Percentiles rank a stretch among this genome's conserved stretches.
Evolutionary conservation across 805 yeast genomes (phyloP).

Genomic region (Spathaspora girioi): DNA sequence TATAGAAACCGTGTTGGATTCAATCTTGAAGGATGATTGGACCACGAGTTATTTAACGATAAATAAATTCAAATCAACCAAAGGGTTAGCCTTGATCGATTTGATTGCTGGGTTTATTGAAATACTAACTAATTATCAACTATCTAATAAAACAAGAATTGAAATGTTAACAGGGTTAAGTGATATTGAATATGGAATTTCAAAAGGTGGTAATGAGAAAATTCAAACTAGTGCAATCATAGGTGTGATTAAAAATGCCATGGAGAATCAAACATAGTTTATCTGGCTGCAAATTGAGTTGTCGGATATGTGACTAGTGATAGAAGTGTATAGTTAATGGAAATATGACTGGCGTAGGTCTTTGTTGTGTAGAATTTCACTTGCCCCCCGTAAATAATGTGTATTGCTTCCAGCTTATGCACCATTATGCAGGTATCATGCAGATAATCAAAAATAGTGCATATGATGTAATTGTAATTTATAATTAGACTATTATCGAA

Average conservation of each 20-base stretch:
- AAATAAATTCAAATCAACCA: constrained; percentile 57
- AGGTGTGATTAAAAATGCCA: constrained; percentile 73
- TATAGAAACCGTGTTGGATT: constrained; percentile 67
- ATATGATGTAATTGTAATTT: too few species aligned
- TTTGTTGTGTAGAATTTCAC: too few species aligned
- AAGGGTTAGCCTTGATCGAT: constrained; percentile 90
- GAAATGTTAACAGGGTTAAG: constrained; percentile 66
- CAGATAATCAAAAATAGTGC: too few species aligned
- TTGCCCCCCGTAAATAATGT: too few species aligned
- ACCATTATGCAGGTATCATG: too few species aligned
- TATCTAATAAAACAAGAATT: constrained; percentile 60
- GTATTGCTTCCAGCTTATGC: too few species aligned
- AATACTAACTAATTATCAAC: constrained; percentile 63
- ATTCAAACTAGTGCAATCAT: constrained; percentile 87
- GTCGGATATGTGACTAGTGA: neutral
- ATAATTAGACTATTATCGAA: too few species aligned
- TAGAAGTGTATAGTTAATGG: neutral
- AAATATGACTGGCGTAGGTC: neutral
- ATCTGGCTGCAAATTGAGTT: neutral
- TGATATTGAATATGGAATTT: constrained; percentile 87
- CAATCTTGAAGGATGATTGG: constrained; percentile 87
- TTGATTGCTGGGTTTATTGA: constrained; percentile 72
- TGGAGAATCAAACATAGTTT: constrained; percentile 31
- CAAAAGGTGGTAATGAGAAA: constrained; percentile 89
- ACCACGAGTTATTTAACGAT: constrained; percentile 67